Evolutionary conservation across 345 rosid species (phyloP), one percentile per base, ranked within the genome.

Genomic region (Cardamine resedifolia): DNA sequence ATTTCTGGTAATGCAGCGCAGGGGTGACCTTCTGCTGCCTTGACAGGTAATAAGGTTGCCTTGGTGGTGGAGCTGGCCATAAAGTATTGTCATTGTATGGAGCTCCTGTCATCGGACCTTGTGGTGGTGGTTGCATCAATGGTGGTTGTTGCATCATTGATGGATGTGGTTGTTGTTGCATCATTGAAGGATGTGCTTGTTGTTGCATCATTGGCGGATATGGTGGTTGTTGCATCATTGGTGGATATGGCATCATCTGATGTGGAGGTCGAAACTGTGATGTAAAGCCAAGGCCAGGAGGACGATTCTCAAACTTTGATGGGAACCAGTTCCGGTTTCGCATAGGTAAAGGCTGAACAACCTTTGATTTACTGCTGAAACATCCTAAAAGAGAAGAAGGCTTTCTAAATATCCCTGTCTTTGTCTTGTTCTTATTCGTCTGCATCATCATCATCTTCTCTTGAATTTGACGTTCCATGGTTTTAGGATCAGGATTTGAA

Each of bases 401-500:
- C 55, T 43, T 72, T n/a, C 10, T 31, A 33, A 20, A 18, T 18
- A 55, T 5, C 48, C 64, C 10, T 0, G 5, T 58, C 21, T 43
- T 55, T 0, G 5, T 58, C 21, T 43, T 55, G 48, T 53, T 53
- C 39, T 10, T 39, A 14, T 14, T 14, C 19, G 4, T 12, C 12
- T 14, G 26, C 36, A 14, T 56, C 20, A 20, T 56, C 20, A 20
- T 38, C 12, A 28, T 30, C 61, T 43, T 71, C 41, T 19, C 26
- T 51, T 50, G 68, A 11, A 58, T 0, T 16, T 18, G 16, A 64
- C 31, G 26, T 64, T 44, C 21, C 47, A 30, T 64, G 48, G 57
- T 23, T 64, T 14, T 64, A 64, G 64, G 71, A 64, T 64, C 58
- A 73, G n/a, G 12, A 26, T 1, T 4, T 49, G 67, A 74, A 58